Percentiles rank a stretch among this genome's conserved stretches.
These are phyloP conservation scores for Kuraishia cidri DNA, from an alignment of 805 yeast species.

Conservation along the genomic window DNA sequence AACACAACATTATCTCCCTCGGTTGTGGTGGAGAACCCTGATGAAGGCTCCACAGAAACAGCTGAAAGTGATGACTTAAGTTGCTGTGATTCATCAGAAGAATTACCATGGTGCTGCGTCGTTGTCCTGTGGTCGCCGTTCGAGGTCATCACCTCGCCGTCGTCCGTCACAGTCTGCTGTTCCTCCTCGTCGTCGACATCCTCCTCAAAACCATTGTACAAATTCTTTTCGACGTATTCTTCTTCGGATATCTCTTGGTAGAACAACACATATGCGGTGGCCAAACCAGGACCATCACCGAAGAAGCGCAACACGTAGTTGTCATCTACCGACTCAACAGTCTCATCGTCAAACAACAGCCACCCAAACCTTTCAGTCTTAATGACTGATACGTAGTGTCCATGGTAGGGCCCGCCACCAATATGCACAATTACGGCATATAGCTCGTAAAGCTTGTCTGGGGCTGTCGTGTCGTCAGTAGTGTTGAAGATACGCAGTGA, in stretches of 20 bases:
- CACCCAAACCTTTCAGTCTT: slow-evolving; percentile 76
- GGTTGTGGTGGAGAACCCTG: too few species aligned
- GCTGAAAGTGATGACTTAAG: too few species aligned
- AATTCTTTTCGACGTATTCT: slow-evolving; percentile 14
- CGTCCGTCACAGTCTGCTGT: too few species aligned
- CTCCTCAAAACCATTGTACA: slow-evolving; percentile 19
- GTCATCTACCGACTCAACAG: slow-evolving; percentile 84
- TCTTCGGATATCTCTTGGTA: slow-evolving; percentile 53
- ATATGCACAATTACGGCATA: slow-evolving; percentile 86
- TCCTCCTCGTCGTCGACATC: slow-evolving; percentile 3
- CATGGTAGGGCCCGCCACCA: slow-evolving; percentile 97
- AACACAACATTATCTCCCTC: background rate
- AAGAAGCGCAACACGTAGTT: slow-evolving; percentile 75
- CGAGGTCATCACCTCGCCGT: too few species aligned
- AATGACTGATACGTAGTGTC: slow-evolving; percentile 86
- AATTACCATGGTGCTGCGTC: too few species aligned
- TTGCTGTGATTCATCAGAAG: too few species aligned
- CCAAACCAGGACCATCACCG: slow-evolving; percentile 81
- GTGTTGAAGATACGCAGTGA: slow-evolving; percentile 63
- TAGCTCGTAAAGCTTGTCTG: slow-evolving; percentile 65
- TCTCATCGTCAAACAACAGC: slow-evolving; percentile 92
- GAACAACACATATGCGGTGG: slow-evolving; percentile 86
- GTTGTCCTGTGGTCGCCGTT: too few species aligned
- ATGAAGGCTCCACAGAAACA: too few species aligned
- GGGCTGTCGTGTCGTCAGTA: slow-evolving; percentile 40